These are phyloP conservation scores for Quercus berberidifolia DNA, from an alignment of 306 rosid genomes.

Conservation along the genomic window DNA sequence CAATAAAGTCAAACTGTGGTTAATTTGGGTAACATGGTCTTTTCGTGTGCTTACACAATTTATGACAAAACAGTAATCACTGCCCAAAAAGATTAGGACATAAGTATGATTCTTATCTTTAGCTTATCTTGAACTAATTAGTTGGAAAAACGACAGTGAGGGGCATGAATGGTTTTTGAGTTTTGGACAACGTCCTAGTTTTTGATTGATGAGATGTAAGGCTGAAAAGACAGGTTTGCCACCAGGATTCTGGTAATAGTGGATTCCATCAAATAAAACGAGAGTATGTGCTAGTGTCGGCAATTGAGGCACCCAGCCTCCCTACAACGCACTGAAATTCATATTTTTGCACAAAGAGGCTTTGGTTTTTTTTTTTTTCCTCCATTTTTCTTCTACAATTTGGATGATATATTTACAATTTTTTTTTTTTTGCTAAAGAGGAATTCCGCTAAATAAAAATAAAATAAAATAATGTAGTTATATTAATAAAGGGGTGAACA, in stretches of 20 bases:
- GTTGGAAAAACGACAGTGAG: conserved; percentile 29
- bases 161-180: conserved; percentile 4
- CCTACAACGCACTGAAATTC: no score
- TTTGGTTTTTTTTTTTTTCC: no score
- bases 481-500: no score
- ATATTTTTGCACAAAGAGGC: no score
- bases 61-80: neutral
- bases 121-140: neutral
- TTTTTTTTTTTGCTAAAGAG: no score
- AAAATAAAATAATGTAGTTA: no score
- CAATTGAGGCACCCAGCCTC: no score
- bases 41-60: neutral
- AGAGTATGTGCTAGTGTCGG: neutral
- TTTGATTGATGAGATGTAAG: conserved; percentile 18
- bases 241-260: neutral
- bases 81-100: conserved; percentile 14
- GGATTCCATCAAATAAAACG: neutral
- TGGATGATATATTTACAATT: no score
- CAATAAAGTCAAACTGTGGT: neutral
- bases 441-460: no score
- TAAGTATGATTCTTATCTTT: neutral
- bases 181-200: conserved; percentile 24
- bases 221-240: conserved; percentile 29
- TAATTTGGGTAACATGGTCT: conserved; percentile 15
- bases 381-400: no score